phyloP scores from a whole-genome alignment of 345 rosid genomes.

The Populus ilicifolia region DNA sequence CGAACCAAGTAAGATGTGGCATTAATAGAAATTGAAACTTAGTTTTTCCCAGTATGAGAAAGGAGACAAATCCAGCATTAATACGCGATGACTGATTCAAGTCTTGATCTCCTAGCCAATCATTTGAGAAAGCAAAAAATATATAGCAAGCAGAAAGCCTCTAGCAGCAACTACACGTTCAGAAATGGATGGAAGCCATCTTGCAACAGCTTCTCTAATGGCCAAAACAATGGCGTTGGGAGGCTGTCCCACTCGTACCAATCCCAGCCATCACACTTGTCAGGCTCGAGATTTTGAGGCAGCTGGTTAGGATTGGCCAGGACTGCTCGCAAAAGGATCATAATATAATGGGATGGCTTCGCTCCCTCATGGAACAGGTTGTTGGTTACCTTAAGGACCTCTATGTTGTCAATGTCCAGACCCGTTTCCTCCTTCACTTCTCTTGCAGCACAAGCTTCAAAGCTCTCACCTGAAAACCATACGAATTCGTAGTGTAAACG shows the following conservation, averaged over 20 bases:
- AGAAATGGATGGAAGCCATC: conserved; percentile 62
- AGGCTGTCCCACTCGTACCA: conserved; percentile 74
- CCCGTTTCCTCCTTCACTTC: conserved; percentile 89
- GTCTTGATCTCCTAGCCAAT: neutral
- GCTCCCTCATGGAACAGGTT: conserved; percentile 46
- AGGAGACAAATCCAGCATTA: neutral
- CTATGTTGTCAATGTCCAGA: conserved; percentile 38
- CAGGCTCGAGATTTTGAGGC: conserved; percentile 60
- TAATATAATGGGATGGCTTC: conserved; percentile 66
- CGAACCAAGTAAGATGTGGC: neutral
- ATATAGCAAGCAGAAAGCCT: neutral
- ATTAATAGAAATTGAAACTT: neutral
- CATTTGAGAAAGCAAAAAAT: too few species aligned
- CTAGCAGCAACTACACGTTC: neutral
- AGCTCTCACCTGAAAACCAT: conserved; percentile 60
- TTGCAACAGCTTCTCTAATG: conserved; percentile 55
- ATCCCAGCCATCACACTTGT: conserved; percentile 74
- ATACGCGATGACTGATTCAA: neutral
- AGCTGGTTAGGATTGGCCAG: conserved; percentile 41
- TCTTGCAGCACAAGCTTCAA: conserved; percentile 72
- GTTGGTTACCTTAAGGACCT: conserved; percentile 61
- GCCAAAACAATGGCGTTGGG: conserved; percentile 68
- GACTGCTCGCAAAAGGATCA: conserved; percentile 49
- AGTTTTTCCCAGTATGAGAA: neutral
- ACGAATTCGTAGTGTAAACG: neutral